Evolutionary conservation across 2,329 filamentous ascomycete genomes (phyloP), one percentile per base, ranked within the genome.

Genomic region (Trichoderma cornu-damae): DNA sequence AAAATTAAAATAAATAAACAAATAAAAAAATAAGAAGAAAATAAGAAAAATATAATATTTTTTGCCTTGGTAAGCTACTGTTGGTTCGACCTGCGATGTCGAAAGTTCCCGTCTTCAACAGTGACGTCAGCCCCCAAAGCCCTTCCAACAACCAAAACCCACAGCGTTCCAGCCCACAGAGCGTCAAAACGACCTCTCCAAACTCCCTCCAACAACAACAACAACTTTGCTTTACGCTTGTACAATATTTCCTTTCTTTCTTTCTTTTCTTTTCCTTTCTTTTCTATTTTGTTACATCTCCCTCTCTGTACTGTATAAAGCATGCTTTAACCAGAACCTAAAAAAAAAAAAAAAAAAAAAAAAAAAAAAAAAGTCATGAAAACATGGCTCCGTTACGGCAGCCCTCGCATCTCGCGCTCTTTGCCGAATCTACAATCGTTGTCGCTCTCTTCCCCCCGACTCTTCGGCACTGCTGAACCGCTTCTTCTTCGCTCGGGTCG

Each of bases 91-190:
- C n/a, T n/a, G n/a, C n/a, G n/a, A n/a, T n/a, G n/a, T n/a, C n/a
- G n/a, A n/a, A n/a, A n/a, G n/a, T n/a, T n/a, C n/a, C n/a, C n/a
- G n/a, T n/a, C n/a, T n/a, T n/a, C 14, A 22, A 37, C 44, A 37
- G 43, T 61, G 59, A 59, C 59, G 58, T 61, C 59, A 61, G 37
- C 59, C n/a, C n/a, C n/a, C n/a, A n/a, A 40, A 28, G 9, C n/a
- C n/a, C 20, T 9, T 47, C 18, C 20, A 11, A n/a, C 20, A 11
- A 38, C 40, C 28, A 47, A 38, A 32, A n/a, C n/a, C 30, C 4
- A 26, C 26, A 20, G n/a, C 3, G 26, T 7, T 40, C 3, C 24
- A 22, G 49, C 37, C 37, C 49, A 16, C 49, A 32, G 2, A 43
- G 14, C 12, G 5, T 43, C 18, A n/a, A n/a, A n/a, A n/a, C n/a